Conservation (phyloP, 129 eudicot genomes). For the Dittrichia graveolens region DNA sequence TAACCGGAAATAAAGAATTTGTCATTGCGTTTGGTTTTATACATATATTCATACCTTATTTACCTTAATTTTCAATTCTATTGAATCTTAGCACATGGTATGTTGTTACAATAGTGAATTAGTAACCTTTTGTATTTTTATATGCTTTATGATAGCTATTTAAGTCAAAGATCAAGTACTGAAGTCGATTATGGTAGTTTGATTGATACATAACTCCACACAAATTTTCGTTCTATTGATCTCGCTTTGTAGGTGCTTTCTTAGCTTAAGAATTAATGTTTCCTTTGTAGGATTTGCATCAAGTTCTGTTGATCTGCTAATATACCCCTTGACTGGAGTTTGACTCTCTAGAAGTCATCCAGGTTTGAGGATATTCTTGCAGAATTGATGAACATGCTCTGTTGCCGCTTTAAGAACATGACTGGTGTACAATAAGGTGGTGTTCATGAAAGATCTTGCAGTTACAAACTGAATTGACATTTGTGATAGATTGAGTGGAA, state of each 20-base stretch:
- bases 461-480: constrained; percentile 47
- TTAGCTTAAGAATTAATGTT: background rate
- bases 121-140: constrained; percentile 6
- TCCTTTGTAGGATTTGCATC: constrained; percentile 32
- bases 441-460: constrained; percentile 46
- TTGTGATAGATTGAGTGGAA: constrained; percentile 55
- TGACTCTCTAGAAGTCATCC: constrained; percentile 14
- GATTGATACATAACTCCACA: background rate
- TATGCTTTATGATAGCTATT: constrained; percentile 14
- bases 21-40: constrained; percentile 29
- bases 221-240: constrained; percentile 7
- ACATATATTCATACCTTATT: background rate
- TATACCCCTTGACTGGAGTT: background rate
- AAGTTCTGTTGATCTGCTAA: constrained; percentile 23
- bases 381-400: constrained; percentile 15
- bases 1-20: constrained; percentile 11
- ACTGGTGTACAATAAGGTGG: constrained; percentile 22
- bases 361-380: background rate
- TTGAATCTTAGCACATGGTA: constrained; percentile 20
- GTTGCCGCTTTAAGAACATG: background rate
- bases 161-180: constrained; percentile 18
- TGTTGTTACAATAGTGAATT: constrained; percentile 1
- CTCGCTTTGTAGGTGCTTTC: constrained; percentile 11
- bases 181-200: background rate
- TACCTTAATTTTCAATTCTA: background rate